Percentiles rank a stretch among this genome's conserved stretches.
phyloP scores from a whole-genome alignment of 2,329 filamentous ascomycete species.

The Curvularia verruculosa region DNA sequence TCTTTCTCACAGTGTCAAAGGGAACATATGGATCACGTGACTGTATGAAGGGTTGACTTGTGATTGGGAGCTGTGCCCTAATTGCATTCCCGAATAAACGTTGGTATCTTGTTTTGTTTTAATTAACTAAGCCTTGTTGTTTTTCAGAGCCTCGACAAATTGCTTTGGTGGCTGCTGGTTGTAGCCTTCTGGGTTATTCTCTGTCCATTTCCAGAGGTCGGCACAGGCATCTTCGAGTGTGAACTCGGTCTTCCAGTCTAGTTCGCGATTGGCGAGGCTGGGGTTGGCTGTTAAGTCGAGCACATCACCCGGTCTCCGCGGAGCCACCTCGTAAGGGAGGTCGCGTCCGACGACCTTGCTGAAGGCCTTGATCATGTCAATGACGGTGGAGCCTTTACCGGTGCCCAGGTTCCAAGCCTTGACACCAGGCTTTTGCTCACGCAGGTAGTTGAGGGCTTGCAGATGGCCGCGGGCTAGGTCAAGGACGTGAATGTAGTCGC shows the following conservation, averaged over 20 bases:
- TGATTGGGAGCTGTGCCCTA: background rate
- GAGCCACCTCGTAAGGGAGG: constrained; percentile 84
- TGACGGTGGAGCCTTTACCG: constrained; percentile 91
- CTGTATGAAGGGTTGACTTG: background rate
- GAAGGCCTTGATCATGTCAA: constrained; percentile 97
- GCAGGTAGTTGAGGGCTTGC: constrained; percentile 87
- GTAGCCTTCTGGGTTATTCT: constrained; percentile 96
- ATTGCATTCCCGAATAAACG: no score
- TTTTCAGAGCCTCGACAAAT: constrained; percentile 66
- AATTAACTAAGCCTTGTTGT: constrained; percentile 26
- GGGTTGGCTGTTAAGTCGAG: constrained; percentile 94
- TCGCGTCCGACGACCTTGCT: constrained; percentile 82
- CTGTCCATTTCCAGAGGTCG: constrained; percentile 95
- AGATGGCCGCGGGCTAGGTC: constrained; percentile 87
- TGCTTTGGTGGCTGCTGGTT: constrained; percentile 86
- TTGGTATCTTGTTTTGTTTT: background rate
- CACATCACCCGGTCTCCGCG: constrained; percentile 85
- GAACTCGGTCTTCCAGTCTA: constrained; percentile 88
- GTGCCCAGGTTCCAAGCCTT: constrained; percentile 97
- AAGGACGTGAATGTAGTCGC: constrained; percentile 97
- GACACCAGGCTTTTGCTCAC: constrained; percentile 82
- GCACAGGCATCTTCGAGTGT: constrained; percentile 92
- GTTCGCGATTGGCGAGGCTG: constrained; percentile 81
- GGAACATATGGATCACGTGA: no score
- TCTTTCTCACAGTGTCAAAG: background rate